Percentiles rank a stretch among this genome's conserved stretches.
Conservation (phyloP, 2,329 filamentous ascomycete genomes). For the Colletotrichum higginsianum region DNA sequence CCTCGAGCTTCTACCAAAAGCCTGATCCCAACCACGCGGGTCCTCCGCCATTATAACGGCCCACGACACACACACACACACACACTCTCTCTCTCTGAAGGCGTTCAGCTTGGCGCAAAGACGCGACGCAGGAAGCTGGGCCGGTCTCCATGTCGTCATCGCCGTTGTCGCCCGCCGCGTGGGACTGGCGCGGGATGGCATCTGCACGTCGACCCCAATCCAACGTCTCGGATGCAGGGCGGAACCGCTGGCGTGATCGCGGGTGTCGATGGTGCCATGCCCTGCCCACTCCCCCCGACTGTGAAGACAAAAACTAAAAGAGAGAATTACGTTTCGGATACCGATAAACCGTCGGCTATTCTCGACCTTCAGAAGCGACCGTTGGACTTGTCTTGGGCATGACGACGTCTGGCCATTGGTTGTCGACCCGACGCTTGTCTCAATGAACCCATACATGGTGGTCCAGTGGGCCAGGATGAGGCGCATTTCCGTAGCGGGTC, state of each 20-base stretch:
- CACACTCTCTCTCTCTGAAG: not conserved
- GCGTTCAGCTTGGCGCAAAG: conserved; percentile 8
- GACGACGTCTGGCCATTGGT: not conserved
- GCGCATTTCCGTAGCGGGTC: conserved; percentile 7
- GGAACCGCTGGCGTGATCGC: conserved; percentile 38
- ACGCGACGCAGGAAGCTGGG: not conserved
- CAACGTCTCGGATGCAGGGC: conserved; percentile 26
- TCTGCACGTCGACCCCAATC: conserved; percentile 28
- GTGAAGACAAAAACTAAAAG: not conserved
- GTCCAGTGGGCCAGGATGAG: not conserved
- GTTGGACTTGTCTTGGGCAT: not conserved
- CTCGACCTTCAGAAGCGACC: not conserved
- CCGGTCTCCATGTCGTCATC: conserved; percentile 33
- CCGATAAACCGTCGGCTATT: conserved; percentile 10
- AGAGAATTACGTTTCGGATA: not conserved
- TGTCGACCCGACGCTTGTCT: conserved; percentile 2
- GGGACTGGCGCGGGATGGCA: conserved; percentile 37
- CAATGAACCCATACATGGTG: not conserved
- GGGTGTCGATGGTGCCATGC: conserved; percentile 37
- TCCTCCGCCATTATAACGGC: conserved; percentile 1
- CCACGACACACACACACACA: no score
- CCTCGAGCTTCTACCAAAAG: not conserved
- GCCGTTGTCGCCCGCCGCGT: conserved; percentile 31
- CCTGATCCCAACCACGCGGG: not conserved
- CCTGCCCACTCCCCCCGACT: not conserved